Conservation (phyloP, 1,284 basidiomycete species). For the Pascua sp. region DNA sequence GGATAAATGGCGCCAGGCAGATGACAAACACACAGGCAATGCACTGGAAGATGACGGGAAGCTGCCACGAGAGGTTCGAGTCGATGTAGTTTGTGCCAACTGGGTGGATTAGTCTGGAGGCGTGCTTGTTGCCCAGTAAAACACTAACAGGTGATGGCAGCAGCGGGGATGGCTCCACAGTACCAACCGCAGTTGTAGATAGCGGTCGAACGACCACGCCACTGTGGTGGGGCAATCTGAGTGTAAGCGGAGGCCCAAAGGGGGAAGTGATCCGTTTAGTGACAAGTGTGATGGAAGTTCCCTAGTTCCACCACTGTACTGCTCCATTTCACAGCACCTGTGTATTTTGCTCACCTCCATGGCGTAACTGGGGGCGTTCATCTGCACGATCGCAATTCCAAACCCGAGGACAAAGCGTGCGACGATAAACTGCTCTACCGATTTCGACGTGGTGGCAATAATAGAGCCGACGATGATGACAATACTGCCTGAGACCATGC, state of each 20-base stretch:
- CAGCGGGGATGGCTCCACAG: conserved; percentile 32
- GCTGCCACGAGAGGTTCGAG: conserved; percentile 25
- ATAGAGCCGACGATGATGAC: conserved; percentile 51
- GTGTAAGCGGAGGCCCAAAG: too few species aligned
- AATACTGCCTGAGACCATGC: conserved; percentile 54
- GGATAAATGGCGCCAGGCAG: conserved; percentile 19
- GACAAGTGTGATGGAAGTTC: too few species aligned
- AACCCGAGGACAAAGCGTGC: conserved; percentile 49
- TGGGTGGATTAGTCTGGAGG: too few species aligned
- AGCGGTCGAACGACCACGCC: conserved; percentile 60
- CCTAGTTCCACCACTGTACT: too few species aligned
- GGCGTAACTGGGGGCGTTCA: conserved; percentile 55
- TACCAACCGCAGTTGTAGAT: conserved; percentile 47
- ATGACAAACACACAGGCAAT: conserved; percentile 13
- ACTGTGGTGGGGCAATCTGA: conserved; percentile 60
- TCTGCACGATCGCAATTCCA: conserved; percentile 48
- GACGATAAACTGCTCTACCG: conserved; percentile 36
- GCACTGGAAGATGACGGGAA: conserved; percentile 30
- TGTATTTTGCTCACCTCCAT: conserved; percentile 40
- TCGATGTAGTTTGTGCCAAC: conserved; percentile 31
- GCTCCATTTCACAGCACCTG: not conserved
- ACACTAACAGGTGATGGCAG: conserved; percentile 29
- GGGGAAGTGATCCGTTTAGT: too few species aligned
- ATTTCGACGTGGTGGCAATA: conserved; percentile 30
- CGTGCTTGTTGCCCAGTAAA: too few species aligned